phyloP scores from a whole-genome alignment of 164 flowering plant species.

The Vitis rotundifolia region DNA sequence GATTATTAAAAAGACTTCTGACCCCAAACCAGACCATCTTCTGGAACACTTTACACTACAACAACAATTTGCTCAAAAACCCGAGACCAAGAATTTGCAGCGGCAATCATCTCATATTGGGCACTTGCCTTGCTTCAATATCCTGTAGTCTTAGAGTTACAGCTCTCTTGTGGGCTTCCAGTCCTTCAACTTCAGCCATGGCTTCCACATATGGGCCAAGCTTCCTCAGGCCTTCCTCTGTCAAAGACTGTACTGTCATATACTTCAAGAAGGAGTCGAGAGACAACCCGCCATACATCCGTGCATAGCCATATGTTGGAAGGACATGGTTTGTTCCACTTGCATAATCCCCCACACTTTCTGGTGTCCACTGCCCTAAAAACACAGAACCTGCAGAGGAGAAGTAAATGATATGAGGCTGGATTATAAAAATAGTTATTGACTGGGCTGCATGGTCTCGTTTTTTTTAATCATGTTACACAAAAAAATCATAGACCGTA shows the following conservation, averaged over 20 bases:
- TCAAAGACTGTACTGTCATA: slow-evolving; percentile 86
- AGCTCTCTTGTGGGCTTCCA: slow-evolving; percentile 97
- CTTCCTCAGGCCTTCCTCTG: slow-evolving; percentile 78
- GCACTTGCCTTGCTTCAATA: slow-evolving; percentile 52
- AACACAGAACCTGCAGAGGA: slow-evolving; percentile 81
- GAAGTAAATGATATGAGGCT: too few species aligned
- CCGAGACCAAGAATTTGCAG: too few species aligned
- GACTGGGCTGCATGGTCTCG: too few species aligned
- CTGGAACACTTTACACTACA: neutral
- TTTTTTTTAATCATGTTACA: too few species aligned
- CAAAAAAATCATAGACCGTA: neutral
- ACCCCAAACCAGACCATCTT: too few species aligned
- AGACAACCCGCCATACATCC: slow-evolving; percentile 95
- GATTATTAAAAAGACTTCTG: too few species aligned
- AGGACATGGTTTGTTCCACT: slow-evolving; percentile 98
- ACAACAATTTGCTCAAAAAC: too few species aligned
- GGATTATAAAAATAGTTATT: too few species aligned
- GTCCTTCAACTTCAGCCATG: slow-evolving; percentile 95
- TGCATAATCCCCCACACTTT: slow-evolving; percentile 97
- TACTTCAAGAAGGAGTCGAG: slow-evolving; percentile 88
- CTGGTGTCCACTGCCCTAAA: slow-evolving; percentile 94
- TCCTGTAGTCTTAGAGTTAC: slow-evolving; percentile 82
- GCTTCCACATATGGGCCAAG: slow-evolving; percentile 88
- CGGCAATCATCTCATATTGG: slow-evolving; percentile 10
- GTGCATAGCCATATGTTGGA: slow-evolving; percentile 94